phyloP scores from a whole-genome alignment of 306 rosid genomes.

The Vigna unguiculata region DNA sequence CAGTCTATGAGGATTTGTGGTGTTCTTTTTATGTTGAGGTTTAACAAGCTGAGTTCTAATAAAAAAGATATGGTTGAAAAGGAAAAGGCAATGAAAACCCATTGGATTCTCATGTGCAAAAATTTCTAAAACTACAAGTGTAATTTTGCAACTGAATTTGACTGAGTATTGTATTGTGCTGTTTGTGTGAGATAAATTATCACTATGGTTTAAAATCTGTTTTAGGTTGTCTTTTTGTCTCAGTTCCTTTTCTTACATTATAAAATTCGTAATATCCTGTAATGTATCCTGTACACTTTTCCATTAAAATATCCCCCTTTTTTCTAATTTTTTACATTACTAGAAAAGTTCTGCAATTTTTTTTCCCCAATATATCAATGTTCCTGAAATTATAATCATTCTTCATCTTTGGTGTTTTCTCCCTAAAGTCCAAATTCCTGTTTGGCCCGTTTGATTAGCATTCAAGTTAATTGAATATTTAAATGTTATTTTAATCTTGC shows the following conservation, averaged over 20 bases:
- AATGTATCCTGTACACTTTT: neutral
- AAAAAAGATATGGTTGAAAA: constrained; percentile 7
- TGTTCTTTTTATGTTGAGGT: neutral
- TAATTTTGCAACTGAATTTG: constrained; percentile 17
- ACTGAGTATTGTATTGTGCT: neutral
- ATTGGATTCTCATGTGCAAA: constrained; percentile 14
- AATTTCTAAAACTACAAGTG: constrained; percentile 8
- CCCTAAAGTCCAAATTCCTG: neutral
- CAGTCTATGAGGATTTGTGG: neutral
- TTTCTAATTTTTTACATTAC: neutral
- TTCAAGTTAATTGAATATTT: constrained; percentile 30
- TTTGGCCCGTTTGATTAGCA: constrained; percentile 20
- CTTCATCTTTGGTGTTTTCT: neutral
- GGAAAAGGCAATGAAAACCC: constrained; percentile 1
- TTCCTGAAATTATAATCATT: neutral
- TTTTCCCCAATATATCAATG: neutral
- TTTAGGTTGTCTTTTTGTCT: neutral
- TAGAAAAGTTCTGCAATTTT: neutral
- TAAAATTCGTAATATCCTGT: neutral
- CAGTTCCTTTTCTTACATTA: constrained; percentile 1
- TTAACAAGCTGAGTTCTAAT: constrained; percentile 1
- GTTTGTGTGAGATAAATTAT: neutral
- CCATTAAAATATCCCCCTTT: neutral
- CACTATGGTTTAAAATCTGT: constrained; percentile 16
- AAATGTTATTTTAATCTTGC: constrained; percentile 51